Base-by-base conservation (phyloP, 306 rosid genomes). In the Medicago ruthenica region DNA sequence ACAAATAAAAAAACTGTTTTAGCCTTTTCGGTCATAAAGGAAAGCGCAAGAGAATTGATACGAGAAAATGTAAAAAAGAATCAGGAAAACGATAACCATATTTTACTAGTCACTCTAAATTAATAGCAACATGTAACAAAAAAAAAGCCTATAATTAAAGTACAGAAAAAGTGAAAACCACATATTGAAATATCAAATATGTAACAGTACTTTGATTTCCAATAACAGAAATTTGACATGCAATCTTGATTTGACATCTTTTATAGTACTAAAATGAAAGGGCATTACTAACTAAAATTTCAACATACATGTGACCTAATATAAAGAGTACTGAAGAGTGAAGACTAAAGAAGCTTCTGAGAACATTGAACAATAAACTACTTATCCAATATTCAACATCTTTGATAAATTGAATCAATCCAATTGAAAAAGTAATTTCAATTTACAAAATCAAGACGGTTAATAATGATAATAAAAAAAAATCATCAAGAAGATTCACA, bases 61-160 rank as follows among this genome's bases (percentile, higher is more conserved):
- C 0, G 55, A 59, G 67, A 75, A 61, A 41, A 40, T 21, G 58
- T 21, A 39, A 21, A 41, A 70, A 70, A 5, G 15, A 64, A 50
- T 36, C 41, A 71, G 17, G 37, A 37, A 75, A 71, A 63, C 24
- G 45, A 71, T 27, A 73, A 53, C 16, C 65, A 44, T 47, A 9
- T 61, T 74, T 73, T 48, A 24, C 45, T 13, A 1, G 51, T 45
- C 20, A 55, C 61, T 63, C 21, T 74, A 53, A 41, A 12, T 63
- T 62, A 17, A 44, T 42, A 62, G 47, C 58, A 75, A 61, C 27
- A 67, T 14, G 63, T 47, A 74, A 71, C 7, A 68, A 44, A 74
- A 69, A 58, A 31, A 42, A 47, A 21, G 70, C 16, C 31, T 47
- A 41, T 22, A 65, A n/a, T 27, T 47, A 40, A 17, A 65, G 5